These are phyloP conservation scores for Lavandula angustifolia DNA, from an alignment of 257 asterid genomes.

Conservation along the genomic window DNA sequence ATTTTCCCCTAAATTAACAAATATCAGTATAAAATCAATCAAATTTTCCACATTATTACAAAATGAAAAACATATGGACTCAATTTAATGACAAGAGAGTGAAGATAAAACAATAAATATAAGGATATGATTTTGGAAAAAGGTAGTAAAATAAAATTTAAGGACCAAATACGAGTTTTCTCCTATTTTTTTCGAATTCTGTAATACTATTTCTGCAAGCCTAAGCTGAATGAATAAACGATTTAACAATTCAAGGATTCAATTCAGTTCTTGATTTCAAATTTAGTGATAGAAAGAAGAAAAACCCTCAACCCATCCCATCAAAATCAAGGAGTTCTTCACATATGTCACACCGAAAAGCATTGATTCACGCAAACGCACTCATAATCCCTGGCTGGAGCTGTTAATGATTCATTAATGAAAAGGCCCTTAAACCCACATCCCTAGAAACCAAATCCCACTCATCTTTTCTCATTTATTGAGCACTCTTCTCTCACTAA, in stretches of 20 bases:
- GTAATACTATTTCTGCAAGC: background rate
- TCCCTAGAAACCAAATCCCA: constrained; percentile 40
- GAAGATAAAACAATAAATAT: background rate
- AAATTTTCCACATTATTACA: no score
- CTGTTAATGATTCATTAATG: constrained; percentile 37
- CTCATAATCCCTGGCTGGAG: constrained; percentile 28
- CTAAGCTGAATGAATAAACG: background rate
- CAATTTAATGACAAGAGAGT: no score
- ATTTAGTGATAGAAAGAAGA: background rate
- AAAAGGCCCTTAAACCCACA: constrained; percentile 40
- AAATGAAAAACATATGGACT: background rate
- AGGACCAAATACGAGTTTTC: background rate
- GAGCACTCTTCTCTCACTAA: background rate
- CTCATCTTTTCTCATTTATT: background rate
- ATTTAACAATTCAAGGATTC: background rate
- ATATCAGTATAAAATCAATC: no score
- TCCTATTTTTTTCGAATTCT: background rate
- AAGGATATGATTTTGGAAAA: background rate
- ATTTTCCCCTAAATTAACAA: no score
- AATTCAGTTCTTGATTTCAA: background rate
- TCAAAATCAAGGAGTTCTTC: background rate
- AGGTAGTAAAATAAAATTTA: background rate
- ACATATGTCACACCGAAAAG: no score
- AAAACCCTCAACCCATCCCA: background rate
- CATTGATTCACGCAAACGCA: constrained; percentile 20